Evolutionary conservation across 1,139 yeast species (phyloP), one percentile per base, ranked within the genome.

Genomic region (Taphrina confusa): DNA sequence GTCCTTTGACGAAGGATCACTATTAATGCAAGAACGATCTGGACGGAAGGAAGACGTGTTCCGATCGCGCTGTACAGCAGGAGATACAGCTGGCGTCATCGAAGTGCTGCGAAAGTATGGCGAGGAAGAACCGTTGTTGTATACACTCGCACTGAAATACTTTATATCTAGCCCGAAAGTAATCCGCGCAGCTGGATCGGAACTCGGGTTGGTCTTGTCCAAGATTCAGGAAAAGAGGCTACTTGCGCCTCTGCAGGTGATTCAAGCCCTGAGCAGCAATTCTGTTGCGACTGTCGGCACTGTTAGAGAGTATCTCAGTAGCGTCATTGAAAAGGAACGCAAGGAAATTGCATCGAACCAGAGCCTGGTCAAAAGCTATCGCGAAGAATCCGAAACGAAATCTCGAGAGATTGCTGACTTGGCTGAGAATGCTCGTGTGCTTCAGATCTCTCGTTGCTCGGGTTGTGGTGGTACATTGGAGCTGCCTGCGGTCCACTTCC

Each of bases 401-500:
- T 76, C 80, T 40, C 72, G 73, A 14, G 80, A 82, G 62, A 75
- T 91, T 14, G 73, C 80, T 0, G 82, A 80, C 49, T 72, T 87
- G 45, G 68, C 76, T 3, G 69, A 76, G 1, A 62, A 59, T 46
- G 64, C 91, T 1, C 78, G 82, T 37, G 78, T 83, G 5, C 76
- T 90, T 1, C 91, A 87, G 68, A 82, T 84, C 65, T 79, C 84
- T 23, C 78, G 78, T 54, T 94, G 98, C 71, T 76, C 84, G 18
- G 78, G 84, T 5, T 94, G 98, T 70, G 77, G 81, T 14, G 76
- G 80, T 57, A 78, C 82, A 25, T 74, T 92, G 31, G 95, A 89
- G 63, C 78, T 85, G 59, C 97, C 97, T 0, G 80, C 85, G 6
- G 80, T 87, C 0, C 95, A 88, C 68, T 94, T 91, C 75, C 82